Evolutionary conservation across 2,329 filamentous ascomycete genomes (phyloP).

Genomic region (Teratosphaeriaceae sp.): DNA sequence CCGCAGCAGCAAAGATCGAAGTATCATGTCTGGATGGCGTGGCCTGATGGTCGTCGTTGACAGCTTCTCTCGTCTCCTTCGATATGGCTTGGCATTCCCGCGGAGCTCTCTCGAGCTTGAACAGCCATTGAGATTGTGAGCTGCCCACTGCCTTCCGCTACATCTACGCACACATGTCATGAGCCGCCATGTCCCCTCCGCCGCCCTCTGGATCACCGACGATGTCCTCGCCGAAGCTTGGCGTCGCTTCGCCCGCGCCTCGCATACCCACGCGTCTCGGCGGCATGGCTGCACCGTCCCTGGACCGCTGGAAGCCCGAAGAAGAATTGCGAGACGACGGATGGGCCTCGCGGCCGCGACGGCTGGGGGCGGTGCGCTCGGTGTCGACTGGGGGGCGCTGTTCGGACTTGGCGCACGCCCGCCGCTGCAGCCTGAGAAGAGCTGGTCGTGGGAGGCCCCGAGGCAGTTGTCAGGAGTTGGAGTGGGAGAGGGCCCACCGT

Average conservation of each 20-base stretch:
- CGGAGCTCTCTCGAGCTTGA: neutral
- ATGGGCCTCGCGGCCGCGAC: constrained; percentile 36
- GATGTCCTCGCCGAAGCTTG: constrained; percentile 47
- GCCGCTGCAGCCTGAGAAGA: constrained; percentile 13
- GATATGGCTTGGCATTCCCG: constrained; percentile 12
- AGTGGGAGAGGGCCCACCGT: neutral
- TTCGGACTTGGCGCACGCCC: constrained; percentile 19
- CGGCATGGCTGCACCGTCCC: constrained; percentile 56
- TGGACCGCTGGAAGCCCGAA: constrained; percentile 56
- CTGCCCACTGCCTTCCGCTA: neutral
- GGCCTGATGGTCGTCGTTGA: constrained; percentile 1
- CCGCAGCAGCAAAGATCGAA: constrained; percentile 36
- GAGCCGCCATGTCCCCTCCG: constrained; percentile 23
- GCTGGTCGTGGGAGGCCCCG: constrained; percentile 22
- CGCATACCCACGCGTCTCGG: constrained; percentile 14
- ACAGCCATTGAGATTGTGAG: neutral
- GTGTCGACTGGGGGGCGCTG: constrained; percentile 23
- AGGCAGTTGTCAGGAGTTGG: neutral
- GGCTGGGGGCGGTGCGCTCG: constrained; percentile 8
- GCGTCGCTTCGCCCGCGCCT: constrained; percentile 42
- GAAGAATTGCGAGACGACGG: constrained; percentile 48
- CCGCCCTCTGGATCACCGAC: constrained; percentile 55
- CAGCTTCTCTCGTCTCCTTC: constrained; percentile 3
- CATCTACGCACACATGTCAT: constrained; percentile 15
- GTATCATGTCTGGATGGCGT: constrained; percentile 31